Evolutionary conservation across 1,284 basidiomycete species (phyloP).

Genomic region (Heliocybe sulcata): DNA sequence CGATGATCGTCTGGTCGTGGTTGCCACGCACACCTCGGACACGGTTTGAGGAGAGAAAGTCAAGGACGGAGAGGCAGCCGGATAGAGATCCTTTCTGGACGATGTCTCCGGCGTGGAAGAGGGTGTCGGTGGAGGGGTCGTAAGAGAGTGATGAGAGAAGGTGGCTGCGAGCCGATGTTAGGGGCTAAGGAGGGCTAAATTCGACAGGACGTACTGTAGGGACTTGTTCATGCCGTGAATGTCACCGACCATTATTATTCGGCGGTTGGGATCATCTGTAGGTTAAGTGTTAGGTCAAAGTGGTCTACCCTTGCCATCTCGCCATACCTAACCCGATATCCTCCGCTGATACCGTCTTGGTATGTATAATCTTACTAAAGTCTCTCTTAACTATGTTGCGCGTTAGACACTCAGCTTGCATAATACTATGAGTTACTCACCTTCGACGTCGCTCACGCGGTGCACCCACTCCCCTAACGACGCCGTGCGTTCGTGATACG

Average conservation of each 20-base stretch:
- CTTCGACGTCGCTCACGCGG: neutral
- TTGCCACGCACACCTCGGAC: slow-evolving; percentile 82
- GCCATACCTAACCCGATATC: neutral
- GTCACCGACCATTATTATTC: slow-evolving; percentile 75
- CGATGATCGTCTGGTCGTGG: slow-evolving; percentile 82
- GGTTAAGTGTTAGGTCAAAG: neutral
- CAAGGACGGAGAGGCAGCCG: slow-evolving; percentile 57
- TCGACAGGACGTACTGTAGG: slow-evolving; percentile 44
- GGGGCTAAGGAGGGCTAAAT: neutral
- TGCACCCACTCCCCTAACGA: neutral
- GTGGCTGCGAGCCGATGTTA: slow-evolving; percentile 30
- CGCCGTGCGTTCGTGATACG: neutral
- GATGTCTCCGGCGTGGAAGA: slow-evolving; percentile 81
- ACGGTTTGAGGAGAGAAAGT: slow-evolving; percentile 54
- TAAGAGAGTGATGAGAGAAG: slow-evolving; percentile 60
- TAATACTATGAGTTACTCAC: neutral
- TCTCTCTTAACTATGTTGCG: neutral
- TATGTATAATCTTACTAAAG: neutral
- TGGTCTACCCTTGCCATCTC: neutral
- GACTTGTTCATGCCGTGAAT: slow-evolving; percentile 75
- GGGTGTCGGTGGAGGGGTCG: slow-evolving; percentile 47
- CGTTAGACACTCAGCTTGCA: neutral
- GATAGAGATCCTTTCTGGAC: slow-evolving; percentile 57
- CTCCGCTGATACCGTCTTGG: neutral
- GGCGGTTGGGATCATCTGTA: slow-evolving; percentile 42